Percentiles rank a stretch among this genome's conserved stretches.
Evolutionary conservation across 2,329 filamentous ascomycete genomes (phyloP).

Genomic region (Talaromyces funiculosus): DNA sequence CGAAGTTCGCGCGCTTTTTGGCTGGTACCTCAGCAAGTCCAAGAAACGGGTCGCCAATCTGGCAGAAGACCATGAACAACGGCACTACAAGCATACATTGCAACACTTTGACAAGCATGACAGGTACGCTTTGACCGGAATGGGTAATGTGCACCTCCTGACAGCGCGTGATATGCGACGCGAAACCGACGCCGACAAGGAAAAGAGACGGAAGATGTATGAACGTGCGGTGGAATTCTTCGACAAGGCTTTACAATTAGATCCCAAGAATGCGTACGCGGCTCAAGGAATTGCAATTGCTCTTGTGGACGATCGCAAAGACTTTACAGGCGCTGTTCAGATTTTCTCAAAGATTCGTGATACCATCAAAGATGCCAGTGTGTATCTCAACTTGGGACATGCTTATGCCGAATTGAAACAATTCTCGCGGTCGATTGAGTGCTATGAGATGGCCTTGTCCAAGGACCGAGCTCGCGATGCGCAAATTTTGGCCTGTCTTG

Average conservation of each 20-base stretch:
- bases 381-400: constrained; percentile 90
- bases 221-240: constrained; percentile 95
- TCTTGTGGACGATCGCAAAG: constrained; percentile 88
- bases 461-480: constrained; percentile 75
- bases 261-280: constrained; percentile 90
- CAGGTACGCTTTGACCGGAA: constrained; percentile 89
- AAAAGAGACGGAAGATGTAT: constrained; percentile 82
- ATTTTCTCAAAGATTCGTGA: constrained; percentile 89
- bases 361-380: constrained; percentile 78
- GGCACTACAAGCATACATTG: constrained; percentile 93
- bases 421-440: constrained; percentile 85
- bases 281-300: constrained; percentile 95
- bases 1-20: constrained; percentile 87
- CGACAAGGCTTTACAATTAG: constrained; percentile 92
- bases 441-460: constrained; percentile 77
- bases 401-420: constrained; percentile 87
- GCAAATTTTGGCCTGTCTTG: constrained; percentile 75
- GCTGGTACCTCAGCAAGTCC: constrained; percentile 88
- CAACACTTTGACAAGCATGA: constrained; percentile 96
- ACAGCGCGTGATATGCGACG: constrained; percentile 91
- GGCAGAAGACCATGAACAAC: constrained; percentile 82
- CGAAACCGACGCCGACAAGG: constrained; percentile 81
- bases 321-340: constrained; percentile 72
- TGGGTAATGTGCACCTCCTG: constrained; percentile 90
- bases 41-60: constrained; percentile 78